Percentiles rank a stretch among this genome's conserved stretches.
Conservation (phyloP, 2,329 filamentous ascomycete species). For the Talaromyces islandicus region DNA sequence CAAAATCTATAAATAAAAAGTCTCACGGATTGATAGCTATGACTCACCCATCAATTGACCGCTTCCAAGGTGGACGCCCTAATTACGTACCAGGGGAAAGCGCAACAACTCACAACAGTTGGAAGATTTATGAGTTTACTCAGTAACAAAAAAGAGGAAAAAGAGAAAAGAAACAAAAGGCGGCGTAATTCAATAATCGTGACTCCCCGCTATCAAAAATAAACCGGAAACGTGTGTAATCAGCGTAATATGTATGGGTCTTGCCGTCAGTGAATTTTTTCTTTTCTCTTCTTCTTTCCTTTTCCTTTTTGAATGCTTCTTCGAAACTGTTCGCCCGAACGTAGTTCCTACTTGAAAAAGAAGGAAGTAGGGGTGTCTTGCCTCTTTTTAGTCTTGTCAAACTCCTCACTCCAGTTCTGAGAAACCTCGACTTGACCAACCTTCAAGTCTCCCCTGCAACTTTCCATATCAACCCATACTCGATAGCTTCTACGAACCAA, state of each 20-base stretch:
- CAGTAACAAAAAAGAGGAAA: neutral
- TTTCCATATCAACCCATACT: neutral
- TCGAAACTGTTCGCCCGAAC: neutral
- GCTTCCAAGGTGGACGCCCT: neutral
- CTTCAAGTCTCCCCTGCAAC: neutral
- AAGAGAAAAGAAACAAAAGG: too few species aligned
- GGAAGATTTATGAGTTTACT: neutral
- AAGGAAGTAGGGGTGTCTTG: neutral
- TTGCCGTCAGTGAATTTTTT: neutral
- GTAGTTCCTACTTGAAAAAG: neutral
- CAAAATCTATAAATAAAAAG: neutral
- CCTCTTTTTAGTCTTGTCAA: neutral
- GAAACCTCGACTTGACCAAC: neutral
- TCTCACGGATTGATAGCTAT: neutral
- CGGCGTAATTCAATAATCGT: neutral
- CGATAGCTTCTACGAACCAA: neutral
- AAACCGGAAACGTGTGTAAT: neutral
- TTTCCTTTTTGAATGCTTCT: neutral
- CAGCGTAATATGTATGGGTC: neutral
- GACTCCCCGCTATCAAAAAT: neutral
- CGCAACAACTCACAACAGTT: neutral
- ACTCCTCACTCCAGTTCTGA: neutral
- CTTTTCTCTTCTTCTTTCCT: too few species aligned
- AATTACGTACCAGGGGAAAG: neutral
- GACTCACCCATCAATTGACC: neutral